Evolutionary conservation across 2,329 filamentous ascomycete species (phyloP), one percentile per base, ranked within the genome.

Genomic region (Arthroderma sp.): DNA sequence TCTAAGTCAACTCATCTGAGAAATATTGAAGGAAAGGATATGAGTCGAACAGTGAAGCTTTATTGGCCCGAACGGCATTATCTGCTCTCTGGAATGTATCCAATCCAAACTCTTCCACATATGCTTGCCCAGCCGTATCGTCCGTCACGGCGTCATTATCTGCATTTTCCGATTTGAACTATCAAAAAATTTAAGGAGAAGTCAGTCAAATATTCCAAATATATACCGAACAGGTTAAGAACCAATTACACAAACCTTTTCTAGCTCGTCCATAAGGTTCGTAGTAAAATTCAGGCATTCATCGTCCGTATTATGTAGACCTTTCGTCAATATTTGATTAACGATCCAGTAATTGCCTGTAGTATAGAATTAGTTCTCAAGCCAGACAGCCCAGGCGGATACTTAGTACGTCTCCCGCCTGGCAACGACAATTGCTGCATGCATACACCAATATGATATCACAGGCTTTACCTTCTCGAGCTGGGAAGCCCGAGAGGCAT

Each of bases 371-470:
- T 36, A 42, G 40, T 9, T 34, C 30, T 5, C 6, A 34, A 34
- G 4, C 3, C 15, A 22, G 15, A 22, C 15, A 22, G 3, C 15
- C 15, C 15, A 22, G 15, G 15, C 15, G 15, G 15, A 22, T 22
- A 22, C 1, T 22, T 22, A 22, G 15, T 22, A 22, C 15, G 15
- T 22, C 15, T 22, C 15, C 15, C 15, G 15, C 15, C 15, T 22
- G 15, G 15, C 15, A 34, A 9, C 32, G 32, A 34, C 32, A 34
- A 34, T 34, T 10, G n/a, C 7, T 7, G n/a, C 22, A 29, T 22
- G 74, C 82, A 59, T 74, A 94, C 89, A 91, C 87, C 89, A 96
- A 65, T 96, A 98, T 51, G 88, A 75, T 54, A 96, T 76, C 48
- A 91, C 85, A 6, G 91, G 91, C 65, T 89, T 91, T 58, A 80